A percentile compares a stretch with the other conserved stretches of the same genome.
Conservation (phyloP, 2,329 filamentous ascomycete genomes). For the Elsinoe ampelina region DNA sequence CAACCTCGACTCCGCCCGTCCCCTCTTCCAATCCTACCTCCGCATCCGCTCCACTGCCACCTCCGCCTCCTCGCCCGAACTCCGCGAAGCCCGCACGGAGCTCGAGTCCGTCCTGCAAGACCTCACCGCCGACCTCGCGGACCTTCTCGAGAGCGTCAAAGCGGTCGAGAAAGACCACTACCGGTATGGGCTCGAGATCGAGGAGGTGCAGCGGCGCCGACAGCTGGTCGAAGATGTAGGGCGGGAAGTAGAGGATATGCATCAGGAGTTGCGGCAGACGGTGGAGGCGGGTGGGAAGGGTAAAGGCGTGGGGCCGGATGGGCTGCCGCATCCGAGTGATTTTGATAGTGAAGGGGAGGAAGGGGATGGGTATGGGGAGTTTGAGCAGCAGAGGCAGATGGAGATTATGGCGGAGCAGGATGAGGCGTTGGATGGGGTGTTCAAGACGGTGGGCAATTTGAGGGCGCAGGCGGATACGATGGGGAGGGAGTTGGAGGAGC, state of each 20-base stretch:
- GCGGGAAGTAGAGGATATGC: constrained; percentile 81
- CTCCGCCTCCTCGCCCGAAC: constrained; percentile 59
- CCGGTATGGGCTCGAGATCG: constrained; percentile 72
- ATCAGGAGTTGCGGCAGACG: constrained; percentile 62
- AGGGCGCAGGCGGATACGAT: constrained; percentile 87
- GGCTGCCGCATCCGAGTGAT: constrained; percentile 51
- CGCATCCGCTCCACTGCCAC: constrained; percentile 84
- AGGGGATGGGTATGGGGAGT: constrained; percentile 62
- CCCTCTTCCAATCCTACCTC: constrained; percentile 87
- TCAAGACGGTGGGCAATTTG: constrained; percentile 83
- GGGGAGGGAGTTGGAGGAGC: constrained; percentile 93
- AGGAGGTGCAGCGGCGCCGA: constrained; percentile 72
- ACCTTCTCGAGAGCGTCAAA: constrained; percentile 77
- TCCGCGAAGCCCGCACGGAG: constrained; percentile 57
- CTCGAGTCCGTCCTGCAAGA: constrained; percentile 67
- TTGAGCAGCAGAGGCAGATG: constrained; percentile 84
- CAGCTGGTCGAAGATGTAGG: constrained; percentile 83
- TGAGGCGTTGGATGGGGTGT: constrained; percentile 82
- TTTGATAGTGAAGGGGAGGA: constrained; percentile 38
- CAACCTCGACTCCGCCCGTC: constrained; percentile 69
- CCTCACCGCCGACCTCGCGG: constrained; percentile 73
- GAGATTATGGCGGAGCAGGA: constrained; percentile 95
- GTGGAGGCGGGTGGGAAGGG: constrained; percentile 34
- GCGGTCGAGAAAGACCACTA: constrained; percentile 83
- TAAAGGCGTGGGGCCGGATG: constrained; percentile 35